Base-by-base conservation (phyloP, 371 early-diverging fungal genomes). In the Rhizopus delemar region DNA sequence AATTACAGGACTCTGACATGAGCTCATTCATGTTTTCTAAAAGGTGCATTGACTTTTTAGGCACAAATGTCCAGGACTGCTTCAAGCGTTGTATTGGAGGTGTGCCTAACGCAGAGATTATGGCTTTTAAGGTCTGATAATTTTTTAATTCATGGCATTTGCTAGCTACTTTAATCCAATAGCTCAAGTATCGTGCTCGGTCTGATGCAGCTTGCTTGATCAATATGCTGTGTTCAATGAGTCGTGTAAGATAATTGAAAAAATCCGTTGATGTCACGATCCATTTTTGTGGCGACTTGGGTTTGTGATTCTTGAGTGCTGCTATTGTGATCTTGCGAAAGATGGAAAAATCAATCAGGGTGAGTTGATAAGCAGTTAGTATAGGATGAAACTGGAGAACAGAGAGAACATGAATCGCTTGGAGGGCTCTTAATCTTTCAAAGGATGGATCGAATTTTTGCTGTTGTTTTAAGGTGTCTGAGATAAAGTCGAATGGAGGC, bases 171-270 rank as follows among this genome's bases (percentile, higher is more conserved):
- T 90, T 89, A 59, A 87, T 82, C 93, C 93, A 93, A 46, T 80
- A 75, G 52, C 85, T 74, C 13, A 91, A 80, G 22, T 78, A 77
- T 35, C 80, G 79, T 1, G 89, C 88, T 9, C 93, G 73, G 5
- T 78, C 86, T 0, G 84, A 76, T 2, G 88, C 81, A 32, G 78
- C 81, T n/a, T 70, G 70, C 2, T 83, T 83, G 15, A 78, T 69
- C 12, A 93, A 67, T 28, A 91, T 82, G 3, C 90, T 78, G 46
- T 80, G 78, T 63, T 93, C 93, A 31, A 93, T 84, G 32, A 87
- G 54, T 9, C 93, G 78, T 11, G 91, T 89, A 5, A 91, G 62
- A 61, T 90, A 91, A 62, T 93, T 93, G 77, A 93, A 92, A 65
- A 90, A 89, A 53, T 90, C 91, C 2, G 90, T 86, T 0, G 85